Base-by-base conservation (phyloP, 768 basidiomycete species). In the Lentinula boryana region DNA sequence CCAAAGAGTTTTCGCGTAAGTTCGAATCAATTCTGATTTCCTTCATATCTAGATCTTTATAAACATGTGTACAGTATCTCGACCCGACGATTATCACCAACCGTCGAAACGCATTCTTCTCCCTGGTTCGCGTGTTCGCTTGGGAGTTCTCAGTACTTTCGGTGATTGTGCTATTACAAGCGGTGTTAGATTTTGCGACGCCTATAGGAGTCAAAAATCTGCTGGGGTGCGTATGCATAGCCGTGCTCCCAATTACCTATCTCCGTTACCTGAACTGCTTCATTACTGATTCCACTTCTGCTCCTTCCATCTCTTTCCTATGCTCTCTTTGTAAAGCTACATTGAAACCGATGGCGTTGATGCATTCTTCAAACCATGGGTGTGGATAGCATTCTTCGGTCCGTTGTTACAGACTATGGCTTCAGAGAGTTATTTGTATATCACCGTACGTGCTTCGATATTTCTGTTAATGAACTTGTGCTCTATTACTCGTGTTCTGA, bases 331-430 rank as follows among this genome's bases (percentile, higher is more conserved):
- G 49, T 57, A 52, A 56, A 86, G 82, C 36, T 85, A 89, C 65
- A 71, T 92, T 23, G 87, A 89, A 71, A 77, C 69, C 2, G 70
- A 74, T 9, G 84, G 84, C 2, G 66, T 77, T 58, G 75, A 70
- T 23, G 76, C 85, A 0, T 64, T 71, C 12, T 69, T 86, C 35
- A 79, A 79, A 33, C 89, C 89, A 0, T 89, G 88, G 83, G 79
- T 89, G 5, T 91, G 88, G 88, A 79, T 89, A 15, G 27, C 70
- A 0, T 79, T 84, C 62, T 44, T 80, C 5, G 84, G 82, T 12
- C 81, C 84, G 10, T 67, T 75, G 6, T 0, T 79, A 4, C 71
- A 68, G 15, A 73, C 79, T 4, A 35, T 87, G 9, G 65, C 72
- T 35, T 76, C 79, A 58, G 83, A 89, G 63, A 77, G 76, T 70